Evolutionary conservation across 306 rosid genomes (phyloP), one percentile per base, ranked within the genome.

Genomic region (Ammopiptanthus mongolicus): DNA sequence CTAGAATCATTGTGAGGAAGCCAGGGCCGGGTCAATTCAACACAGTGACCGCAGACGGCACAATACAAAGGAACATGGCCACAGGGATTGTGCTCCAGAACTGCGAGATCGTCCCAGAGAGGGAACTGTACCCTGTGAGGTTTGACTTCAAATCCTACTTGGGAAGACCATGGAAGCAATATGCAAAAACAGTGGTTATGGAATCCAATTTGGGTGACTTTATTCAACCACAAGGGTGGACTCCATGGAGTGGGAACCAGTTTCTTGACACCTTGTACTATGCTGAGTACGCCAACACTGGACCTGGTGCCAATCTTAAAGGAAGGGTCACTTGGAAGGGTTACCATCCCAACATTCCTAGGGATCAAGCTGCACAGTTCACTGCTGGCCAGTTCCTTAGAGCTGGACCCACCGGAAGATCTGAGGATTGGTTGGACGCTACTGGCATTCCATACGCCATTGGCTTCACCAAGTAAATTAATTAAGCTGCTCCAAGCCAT

Each of bases 151-250:
- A 74, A 7, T 78, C 88, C 0, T 92, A 79, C 82, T 22, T 92
- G 69, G 98, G 96, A 0, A 78, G 98, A 47, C 96, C 96, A 6
- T 93, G 98, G 98, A 90, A 88, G 74, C 18, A 37, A 1, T 90
- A 23, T 50, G 46, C 98, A 0, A 88, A 47, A 67, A 86, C 91
- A 0, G 87, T 89, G 5, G 18, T 93, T 4, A 90, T 93, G 86
- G 96, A 90, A 74, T 68, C 86, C 0, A 87, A 77, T 1, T 1
- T 92, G 2, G 91, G 71, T 0, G 98, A 90, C 69, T 44, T 87
- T 1, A 51, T 87, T 83, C 4, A 13, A n/a, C 74, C 84, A 29
- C 79, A 84, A 71, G 25, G 92, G 11, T 13, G 92, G 94, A 5
- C 34, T 65, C 50, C 50, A 3, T 44, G 50, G 98, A 6, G 4